Conservation (phyloP, 1,284 basidiomycete species). For the Apiotrichum akiyoshidainum region DNA sequence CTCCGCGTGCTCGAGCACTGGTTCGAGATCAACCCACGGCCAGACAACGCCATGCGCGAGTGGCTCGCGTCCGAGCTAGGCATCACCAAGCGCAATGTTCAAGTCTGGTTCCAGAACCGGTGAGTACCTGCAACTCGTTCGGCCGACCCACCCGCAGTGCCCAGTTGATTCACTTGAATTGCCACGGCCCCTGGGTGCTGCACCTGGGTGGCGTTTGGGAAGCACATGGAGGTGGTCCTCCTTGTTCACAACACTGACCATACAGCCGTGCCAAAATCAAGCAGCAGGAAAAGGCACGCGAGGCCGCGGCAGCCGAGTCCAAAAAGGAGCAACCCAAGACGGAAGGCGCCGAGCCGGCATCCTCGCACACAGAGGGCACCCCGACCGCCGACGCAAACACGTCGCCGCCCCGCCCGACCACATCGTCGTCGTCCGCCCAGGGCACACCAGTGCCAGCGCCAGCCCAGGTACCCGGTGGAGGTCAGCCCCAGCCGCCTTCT, state of each 20-base stretch:
- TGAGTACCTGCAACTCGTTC: conserved; percentile 41
- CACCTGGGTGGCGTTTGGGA: neutral
- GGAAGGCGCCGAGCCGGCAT: neutral
- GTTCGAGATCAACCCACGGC: conserved; percentile 82
- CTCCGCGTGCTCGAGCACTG: conserved; percentile 79
- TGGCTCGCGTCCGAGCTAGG: conserved; percentile 73
- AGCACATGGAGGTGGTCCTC: too few relatives aligned
- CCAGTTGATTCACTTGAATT: neutral
- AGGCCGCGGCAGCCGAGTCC: conserved; percentile 25
- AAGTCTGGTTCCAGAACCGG: conserved; percentile 95
- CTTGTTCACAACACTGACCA: too few relatives aligned
- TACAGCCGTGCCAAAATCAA: conserved; percentile 78
- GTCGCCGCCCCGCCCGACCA: neutral
- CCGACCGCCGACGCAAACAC: neutral
- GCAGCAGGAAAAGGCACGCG: conserved; percentile 51
- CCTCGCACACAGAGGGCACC: neutral
- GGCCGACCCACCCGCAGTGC: neutral
- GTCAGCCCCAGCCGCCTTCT: neutral
- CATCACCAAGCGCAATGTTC: conserved; percentile 88
- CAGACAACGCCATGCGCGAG: conserved; percentile 74
- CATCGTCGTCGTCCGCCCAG: neutral
- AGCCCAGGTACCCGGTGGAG: neutral
- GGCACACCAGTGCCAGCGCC: neutral
- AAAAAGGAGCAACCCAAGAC: conserved; percentile 11
- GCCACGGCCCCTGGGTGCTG: neutral